Conservation (phyloP, 2,329 filamentous ascomycete species). For the Talaromyces marneffei region DNA sequence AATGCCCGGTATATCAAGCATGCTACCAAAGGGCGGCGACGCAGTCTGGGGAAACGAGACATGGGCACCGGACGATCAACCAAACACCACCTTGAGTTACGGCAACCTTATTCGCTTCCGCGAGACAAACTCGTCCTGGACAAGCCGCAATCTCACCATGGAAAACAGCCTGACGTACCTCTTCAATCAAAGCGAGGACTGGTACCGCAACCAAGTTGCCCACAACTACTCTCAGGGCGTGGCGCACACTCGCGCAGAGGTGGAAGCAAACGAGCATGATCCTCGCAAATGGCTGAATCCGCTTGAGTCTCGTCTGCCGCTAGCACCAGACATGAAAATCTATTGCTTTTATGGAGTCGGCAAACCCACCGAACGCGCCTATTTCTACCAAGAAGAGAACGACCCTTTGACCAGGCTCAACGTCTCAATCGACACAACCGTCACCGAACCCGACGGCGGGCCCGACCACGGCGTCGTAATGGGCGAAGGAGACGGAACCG, state of each 20-base stretch:
- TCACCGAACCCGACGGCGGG: constrained; percentile 33
- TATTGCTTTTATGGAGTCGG: constrained; percentile 96
- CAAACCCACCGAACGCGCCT: constrained; percentile 86
- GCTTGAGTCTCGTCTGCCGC: constrained; percentile 79
- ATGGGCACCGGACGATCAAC: constrained; percentile 81
- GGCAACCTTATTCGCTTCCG: constrained; percentile 84
- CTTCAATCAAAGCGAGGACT: constrained; percentile 69
- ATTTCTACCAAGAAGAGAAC: constrained; percentile 76
- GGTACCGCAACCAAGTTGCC: constrained; percentile 72
- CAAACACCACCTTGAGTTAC: constrained; percentile 65
- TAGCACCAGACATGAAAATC: constrained; percentile 84
- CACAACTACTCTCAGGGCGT: constrained; percentile 82
- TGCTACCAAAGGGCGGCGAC: constrained; percentile 91
- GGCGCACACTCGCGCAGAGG: constrained; percentile 70
- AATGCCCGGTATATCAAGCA: constrained; percentile 94
- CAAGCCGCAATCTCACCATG: constrained; percentile 70
- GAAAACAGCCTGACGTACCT: constrained; percentile 71
- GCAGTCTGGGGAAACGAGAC: constrained; percentile 88
- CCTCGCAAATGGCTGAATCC: constrained; percentile 90
- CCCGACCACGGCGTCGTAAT: constrained; percentile 86
- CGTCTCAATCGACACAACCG: constrained; percentile 50
- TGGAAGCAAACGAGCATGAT: constrained; percentile 74
- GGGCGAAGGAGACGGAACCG: constrained; percentile 93
- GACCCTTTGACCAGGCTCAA: constrained; percentile 55
- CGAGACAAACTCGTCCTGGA: constrained; percentile 56